Evolutionary conservation across 1,284 basidiomycete species (phyloP), one percentile per base, ranked within the genome.

Genomic region (Sanghuangporus weigelae): DNA sequence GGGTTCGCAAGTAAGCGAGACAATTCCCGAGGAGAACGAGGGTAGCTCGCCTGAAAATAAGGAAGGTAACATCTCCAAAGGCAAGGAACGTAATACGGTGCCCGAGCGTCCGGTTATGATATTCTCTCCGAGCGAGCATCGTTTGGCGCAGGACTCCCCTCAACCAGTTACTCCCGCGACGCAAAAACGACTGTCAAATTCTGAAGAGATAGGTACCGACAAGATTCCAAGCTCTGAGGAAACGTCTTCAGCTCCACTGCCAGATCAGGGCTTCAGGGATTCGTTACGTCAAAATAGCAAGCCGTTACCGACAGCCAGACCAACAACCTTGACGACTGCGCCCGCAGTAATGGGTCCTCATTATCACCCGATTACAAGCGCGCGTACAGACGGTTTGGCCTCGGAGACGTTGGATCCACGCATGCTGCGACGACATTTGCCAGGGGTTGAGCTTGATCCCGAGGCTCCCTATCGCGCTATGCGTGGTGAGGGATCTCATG

Each of bases 301-400:
- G 23, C 26, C 49, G 8, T 35, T 14, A n/a, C 51, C 7, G 12
- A 19, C 35, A 26, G 59, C 16, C 19, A 16, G 10, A 8, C 31
- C 53, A n/a, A 16, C 14, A 6, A 11, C 53, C 14, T 48, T 48
- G 65, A 53, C 46, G 36, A 81, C 84, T 46, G 85, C 85, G 0
- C 86, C 86, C 23, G 77, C 84, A 2, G 79, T 81, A 60, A 70
- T 86, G 26, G 77, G 77, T 12, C 70, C 73, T 16, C 73, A 71
- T 0, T 79, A 79, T 63, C 73, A 68, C 6, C 69, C 71, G 46
- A 71, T 79, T 51, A 75, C 76, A 46, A 48, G 26, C 48, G 60
- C 66, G 6, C 31, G 10, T 8, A 16, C 59, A 16, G 50, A 39
- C 7, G 39, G 38, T 7, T 14, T 39, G 40, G 23, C 46, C 21